phyloP scores from a whole-genome alignment of 139 green algal species.

The Nannochloris sp. region DNA sequence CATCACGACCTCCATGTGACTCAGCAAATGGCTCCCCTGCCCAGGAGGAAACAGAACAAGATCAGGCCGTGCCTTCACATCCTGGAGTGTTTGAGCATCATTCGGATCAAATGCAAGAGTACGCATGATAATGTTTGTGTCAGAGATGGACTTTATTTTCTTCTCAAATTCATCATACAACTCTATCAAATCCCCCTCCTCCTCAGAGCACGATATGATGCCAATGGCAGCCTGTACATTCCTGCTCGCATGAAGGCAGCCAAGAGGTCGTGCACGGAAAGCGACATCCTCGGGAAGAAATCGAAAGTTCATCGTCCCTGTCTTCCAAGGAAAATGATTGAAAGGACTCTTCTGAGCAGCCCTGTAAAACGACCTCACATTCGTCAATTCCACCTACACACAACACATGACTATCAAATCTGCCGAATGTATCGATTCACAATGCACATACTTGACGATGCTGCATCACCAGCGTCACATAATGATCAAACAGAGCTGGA shows the following conservation, averaged over 20 bases:
- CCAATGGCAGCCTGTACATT: constrained; percentile 66
- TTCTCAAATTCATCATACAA: constrained; percentile 48
- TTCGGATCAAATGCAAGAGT: constrained; percentile 75
- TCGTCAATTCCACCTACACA: constrained; percentile 46
- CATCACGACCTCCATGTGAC: constrained; percentile 75
- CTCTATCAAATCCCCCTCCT: constrained; percentile 24
- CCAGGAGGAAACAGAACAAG: constrained; percentile 73
- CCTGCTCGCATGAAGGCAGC: constrained; percentile 45
- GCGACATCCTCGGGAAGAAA: constrained; percentile 46
- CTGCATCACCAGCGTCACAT: constrained; percentile 46
- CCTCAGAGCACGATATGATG: constrained; percentile 56
- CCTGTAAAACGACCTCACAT: constrained; percentile 44
- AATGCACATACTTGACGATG: constrained; percentile 37
- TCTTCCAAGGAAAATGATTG: constrained; percentile 59
- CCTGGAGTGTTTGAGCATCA: constrained; percentile 41
- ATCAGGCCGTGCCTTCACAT: constrained; percentile 26
- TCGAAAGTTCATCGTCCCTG: constrained; percentile 60
- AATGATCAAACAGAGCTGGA: constrained; percentile 41
- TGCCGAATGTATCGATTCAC: too few species aligned
- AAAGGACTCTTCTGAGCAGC: constrained; percentile 58
- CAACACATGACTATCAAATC: neutral
- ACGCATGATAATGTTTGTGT: constrained; percentile 48
- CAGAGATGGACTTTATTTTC: constrained; percentile 42
- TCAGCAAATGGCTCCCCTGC: constrained; percentile 34
- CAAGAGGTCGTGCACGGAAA: neutral